Base-by-base conservation (phyloP, 192 early-diverging fungal genomes). In the Chytriomyces sp. region DNA sequence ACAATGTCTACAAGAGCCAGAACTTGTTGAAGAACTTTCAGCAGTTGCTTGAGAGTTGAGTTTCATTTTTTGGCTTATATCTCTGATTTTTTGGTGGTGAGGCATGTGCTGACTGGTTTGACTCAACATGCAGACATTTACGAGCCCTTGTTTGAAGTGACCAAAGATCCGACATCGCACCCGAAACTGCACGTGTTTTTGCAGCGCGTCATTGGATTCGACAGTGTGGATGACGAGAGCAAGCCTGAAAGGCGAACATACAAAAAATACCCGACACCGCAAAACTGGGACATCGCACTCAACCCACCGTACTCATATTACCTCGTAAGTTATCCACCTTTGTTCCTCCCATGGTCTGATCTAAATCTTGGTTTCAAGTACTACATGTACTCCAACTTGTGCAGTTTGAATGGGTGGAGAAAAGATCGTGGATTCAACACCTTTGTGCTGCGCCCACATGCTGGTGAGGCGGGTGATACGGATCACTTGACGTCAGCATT, bases 291-390 rank as follows among this genome's bases (percentile, higher is more conserved):
- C 57, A 79, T 85, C 76, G 50, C 69, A 20, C 67, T 83, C 71
- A 95, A 97, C 81, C 96, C 96, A 74, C 96, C 96, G 7, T 98
- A 98, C 82, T 91, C 92, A 20, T 98, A 98, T 84, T 96, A 94
- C 64, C 78, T 95, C 47, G 69, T 70, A 35, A 48, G 69, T 67
- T 45, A 46, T 45, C 47, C 10, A 11, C 10, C 26, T 64, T 13
- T n/a, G 13, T 10, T 48, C 13, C 46, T 11, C 47, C 47, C 9
- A 47, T 68, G 18, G 8, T 23, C 62, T 26, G 35, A 64, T 26
- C 24, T 46, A 5, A 18, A 9, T 67, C 26, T 26, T 35, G 11
- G 43, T 24, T 16, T 26, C 13, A 9, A 70, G 69, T 98, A 97
- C 80, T 96, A 94, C 80, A 91, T 93, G 83, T 94, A 91, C 85